Evolutionary conservation across 2,329 filamentous ascomycete species (phyloP).

Genomic region (Pyricularia sp.): DNA sequence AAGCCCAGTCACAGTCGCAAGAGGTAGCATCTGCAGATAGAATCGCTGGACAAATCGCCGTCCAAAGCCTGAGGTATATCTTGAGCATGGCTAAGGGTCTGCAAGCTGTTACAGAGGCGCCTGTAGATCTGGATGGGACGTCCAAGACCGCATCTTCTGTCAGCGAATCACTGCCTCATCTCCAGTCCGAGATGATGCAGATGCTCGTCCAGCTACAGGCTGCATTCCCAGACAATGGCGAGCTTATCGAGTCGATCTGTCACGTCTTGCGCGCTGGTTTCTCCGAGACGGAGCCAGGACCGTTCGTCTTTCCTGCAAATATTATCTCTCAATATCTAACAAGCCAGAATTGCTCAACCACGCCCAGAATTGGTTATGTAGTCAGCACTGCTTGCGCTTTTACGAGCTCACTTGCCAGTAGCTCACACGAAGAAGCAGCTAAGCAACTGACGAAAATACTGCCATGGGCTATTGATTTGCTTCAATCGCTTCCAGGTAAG

Average conservation of each 20-base stretch:
- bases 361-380: slow-evolving; percentile 57
- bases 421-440: slow-evolving; percentile 31
- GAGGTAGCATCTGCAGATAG: slow-evolving; percentile 25
- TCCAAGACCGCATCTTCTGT: slow-evolving; percentile 11
- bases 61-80: slow-evolving; percentile 57
- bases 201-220: slow-evolving; percentile 37
- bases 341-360: slow-evolving; percentile 42
- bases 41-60: slow-evolving; percentile 36
- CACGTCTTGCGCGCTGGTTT: slow-evolving; percentile 65
- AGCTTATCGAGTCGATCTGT: slow-evolving; percentile 65
- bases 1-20: slow-evolving; percentile 11
- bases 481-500: slow-evolving; percentile 53
- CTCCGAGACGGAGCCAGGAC: slow-evolving; percentile 62
- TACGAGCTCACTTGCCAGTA: slow-evolving; percentile 46
- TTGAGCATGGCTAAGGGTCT: slow-evolving; percentile 62
- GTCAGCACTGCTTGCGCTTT: slow-evolving; percentile 66
- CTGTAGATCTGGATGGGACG: slow-evolving; percentile 53
- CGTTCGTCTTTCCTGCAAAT: slow-evolving; percentile 64
- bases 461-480: slow-evolving; percentile 51
- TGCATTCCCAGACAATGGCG: slow-evolving; percentile 49
- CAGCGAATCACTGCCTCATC: slow-evolving; percentile 14
- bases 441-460: slow-evolving; percentile 43
- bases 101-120: slow-evolving; percentile 55
- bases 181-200: slow-evolving; percentile 37
- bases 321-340: slow-evolving; percentile 59